These are phyloP conservation scores for Hypoxylon lenormandii DNA, from an alignment of 495 filamentous ascomycete genomes.

Conservation along the genomic window DNA sequence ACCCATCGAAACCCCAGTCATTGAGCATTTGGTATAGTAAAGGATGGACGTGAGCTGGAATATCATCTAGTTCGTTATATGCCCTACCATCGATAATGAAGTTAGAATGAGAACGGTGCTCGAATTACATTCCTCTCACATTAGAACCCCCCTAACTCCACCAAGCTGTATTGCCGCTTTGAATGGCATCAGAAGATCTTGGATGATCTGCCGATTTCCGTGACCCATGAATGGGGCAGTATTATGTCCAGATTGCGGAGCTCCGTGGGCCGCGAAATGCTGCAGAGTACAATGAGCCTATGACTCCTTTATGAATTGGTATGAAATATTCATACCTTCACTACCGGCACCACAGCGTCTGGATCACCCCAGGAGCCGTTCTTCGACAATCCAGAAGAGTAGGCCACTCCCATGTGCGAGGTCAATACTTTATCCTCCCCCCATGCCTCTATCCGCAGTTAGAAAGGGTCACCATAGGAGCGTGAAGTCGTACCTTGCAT, in stretches of 20 bases:
- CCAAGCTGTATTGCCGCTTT: slow-evolving; percentile 57
- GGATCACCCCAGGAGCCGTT: slow-evolving; percentile 54
- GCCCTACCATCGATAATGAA: slow-evolving; percentile 27
- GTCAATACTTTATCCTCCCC: slow-evolving; percentile 61
- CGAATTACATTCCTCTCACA: slow-evolving; percentile 39
- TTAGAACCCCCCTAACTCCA: slow-evolving; percentile 57
- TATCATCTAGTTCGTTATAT: slow-evolving; percentile 57
- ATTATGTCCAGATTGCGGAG: slow-evolving; percentile 55
- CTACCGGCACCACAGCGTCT: slow-evolving; percentile 55
- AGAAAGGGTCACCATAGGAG: not conserved
- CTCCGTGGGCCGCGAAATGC: slow-evolving; percentile 59
- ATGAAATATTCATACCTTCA: slow-evolving; percentile 48
- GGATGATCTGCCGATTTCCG: slow-evolving; percentile 55
- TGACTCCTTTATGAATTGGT: not conserved
- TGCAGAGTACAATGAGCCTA: slow-evolving; percentile 28
- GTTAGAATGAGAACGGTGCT: slow-evolving; percentile 4
- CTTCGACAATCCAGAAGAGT: slow-evolving; percentile 56
- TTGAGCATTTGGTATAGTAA: slow-evolving; percentile 53
- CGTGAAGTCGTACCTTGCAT: slow-evolving; percentile 48
- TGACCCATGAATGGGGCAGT: slow-evolving; percentile 56
- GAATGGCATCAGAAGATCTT: slow-evolving; percentile 56
- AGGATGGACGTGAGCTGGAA: slow-evolving; percentile 53
- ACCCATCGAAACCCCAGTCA: slow-evolving; percentile 57
- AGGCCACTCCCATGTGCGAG: slow-evolving; percentile 57
- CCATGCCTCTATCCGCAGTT: slow-evolving; percentile 52